phyloP scores from a whole-genome alignment of 345 rosid genomes.

The Murraya paniculata region DNA sequence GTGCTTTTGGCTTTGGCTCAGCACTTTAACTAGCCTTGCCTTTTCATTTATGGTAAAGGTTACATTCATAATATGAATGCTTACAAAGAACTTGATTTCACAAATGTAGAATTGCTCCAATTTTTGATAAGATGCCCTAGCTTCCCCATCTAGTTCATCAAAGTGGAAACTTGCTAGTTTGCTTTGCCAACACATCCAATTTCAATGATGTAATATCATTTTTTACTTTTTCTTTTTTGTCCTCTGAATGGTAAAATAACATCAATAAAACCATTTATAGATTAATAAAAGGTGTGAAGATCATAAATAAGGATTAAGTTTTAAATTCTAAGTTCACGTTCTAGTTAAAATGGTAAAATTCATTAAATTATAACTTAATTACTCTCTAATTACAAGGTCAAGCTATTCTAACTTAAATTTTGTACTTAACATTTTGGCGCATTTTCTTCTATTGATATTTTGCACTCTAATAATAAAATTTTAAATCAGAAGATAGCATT shows the following conservation, averaged over 20 bases:
- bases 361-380: too few species aligned
- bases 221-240: background rate
- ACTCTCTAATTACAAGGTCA: too few species aligned
- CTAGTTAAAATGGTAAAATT: background rate
- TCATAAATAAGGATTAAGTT: background rate
- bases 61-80: background rate
- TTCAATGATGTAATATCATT: background rate
- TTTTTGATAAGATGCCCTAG: background rate
- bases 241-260: background rate
- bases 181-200: background rate
- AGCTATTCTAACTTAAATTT: too few species aligned
- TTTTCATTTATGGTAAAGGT: slow-evolving; percentile 8
- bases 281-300: background rate
- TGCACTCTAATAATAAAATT: too few species aligned
- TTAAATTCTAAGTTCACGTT: too few species aligned
- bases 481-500: too few species aligned
- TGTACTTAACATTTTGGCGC: too few species aligned
- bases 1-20: background rate
- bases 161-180: background rate
- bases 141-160: background rate
- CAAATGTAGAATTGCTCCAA: background rate
- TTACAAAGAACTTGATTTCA: background rate
- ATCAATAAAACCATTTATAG: background rate
- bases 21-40: background rate
- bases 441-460: too few species aligned